Conservation (phyloP, 2,329 filamentous ascomycete species). For the Pseudocercospora crystallina region DNA sequence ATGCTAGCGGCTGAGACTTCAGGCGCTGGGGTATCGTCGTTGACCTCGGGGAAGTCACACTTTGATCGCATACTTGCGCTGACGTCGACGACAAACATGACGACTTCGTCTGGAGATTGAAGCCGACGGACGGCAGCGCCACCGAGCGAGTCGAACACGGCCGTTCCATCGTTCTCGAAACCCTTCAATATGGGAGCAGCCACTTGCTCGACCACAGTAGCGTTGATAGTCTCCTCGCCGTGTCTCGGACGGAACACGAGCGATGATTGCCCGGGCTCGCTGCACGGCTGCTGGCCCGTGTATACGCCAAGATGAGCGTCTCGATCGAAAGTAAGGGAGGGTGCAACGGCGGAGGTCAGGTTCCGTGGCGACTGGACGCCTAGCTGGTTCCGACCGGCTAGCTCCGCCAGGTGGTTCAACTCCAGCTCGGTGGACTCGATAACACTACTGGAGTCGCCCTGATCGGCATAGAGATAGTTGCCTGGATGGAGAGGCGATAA, state of each 20-base stretch:
- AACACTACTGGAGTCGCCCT: slow-evolving; percentile 18
- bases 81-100: slow-evolving; percentile 39
- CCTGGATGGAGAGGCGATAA: slow-evolving; percentile 8
- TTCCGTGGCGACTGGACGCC: slow-evolving; percentile 32
- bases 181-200: slow-evolving; percentile 35
- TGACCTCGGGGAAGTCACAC: slow-evolving; percentile 36
- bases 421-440: slow-evolving; percentile 29
- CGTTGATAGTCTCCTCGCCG: slow-evolving; percentile 35
- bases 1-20: slow-evolving; percentile 6
- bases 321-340: slow-evolving; percentile 38
- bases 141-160: slow-evolving; percentile 38
- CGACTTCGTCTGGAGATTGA: slow-evolving; percentile 36
- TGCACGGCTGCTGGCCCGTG: slow-evolving; percentile 36
- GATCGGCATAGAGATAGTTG: slow-evolving; percentile 22
- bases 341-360: slow-evolving; percentile 32
- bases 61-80: slow-evolving; percentile 34
- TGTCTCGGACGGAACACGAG: slow-evolving; percentile 36
- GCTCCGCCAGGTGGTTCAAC: slow-evolving; percentile 31
- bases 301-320: slow-evolving; percentile 38
- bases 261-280: slow-evolving; percentile 35
- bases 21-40: slow-evolving; percentile 20
- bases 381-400: slow-evolving; percentile 35
- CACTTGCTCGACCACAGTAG: slow-evolving; percentile 37
- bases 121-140: slow-evolving; percentile 28
- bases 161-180: slow-evolving; percentile 36